These are phyloP conservation scores for Amoebophrya sp. DNA, from an alignment of 169 alveolate species.

Conservation along the genomic window DNA sequence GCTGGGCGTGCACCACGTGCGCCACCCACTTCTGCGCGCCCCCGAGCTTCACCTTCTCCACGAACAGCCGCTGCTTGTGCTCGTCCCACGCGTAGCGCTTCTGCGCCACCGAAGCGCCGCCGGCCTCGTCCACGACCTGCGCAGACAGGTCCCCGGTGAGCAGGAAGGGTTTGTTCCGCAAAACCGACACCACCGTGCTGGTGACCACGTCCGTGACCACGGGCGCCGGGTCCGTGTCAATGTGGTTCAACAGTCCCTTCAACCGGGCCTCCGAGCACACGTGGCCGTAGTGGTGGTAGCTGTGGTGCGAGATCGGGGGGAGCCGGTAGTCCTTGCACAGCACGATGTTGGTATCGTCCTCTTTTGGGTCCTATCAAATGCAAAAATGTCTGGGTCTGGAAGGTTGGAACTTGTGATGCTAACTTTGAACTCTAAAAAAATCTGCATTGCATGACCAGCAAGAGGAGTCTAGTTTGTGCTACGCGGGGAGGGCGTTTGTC, in stretches of 20 bases:
- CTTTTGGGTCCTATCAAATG: too few relatives aligned
- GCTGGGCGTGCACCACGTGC: neutral
- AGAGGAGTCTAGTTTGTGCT: too few relatives aligned
- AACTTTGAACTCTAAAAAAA: too few relatives aligned
- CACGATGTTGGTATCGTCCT: neutral
- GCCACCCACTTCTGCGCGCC: neutral
- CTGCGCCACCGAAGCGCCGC: neutral
- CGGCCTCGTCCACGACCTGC: neutral
- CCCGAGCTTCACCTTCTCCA: neutral
- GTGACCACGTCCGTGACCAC: neutral
- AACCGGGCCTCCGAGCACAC: neutral
- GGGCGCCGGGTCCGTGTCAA: neutral
- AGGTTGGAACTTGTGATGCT: too few relatives aligned
- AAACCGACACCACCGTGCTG: neutral
- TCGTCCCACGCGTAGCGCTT: neutral
- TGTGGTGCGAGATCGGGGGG: neutral
- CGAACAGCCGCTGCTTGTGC: neutral
- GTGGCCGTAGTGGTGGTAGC: neutral
- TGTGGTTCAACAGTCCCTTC: neutral
- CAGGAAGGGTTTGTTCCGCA: neutral
- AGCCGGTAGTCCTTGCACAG: slow-evolving; percentile 3
- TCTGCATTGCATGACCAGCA: too few relatives aligned
- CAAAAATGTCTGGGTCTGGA: too few relatives aligned
- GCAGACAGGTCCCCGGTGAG: too few relatives aligned
- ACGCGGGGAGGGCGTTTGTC: too few relatives aligned